These are phyloP conservation scores for Barnettozyma pratensis DNA, from an alignment of 805 yeast genomes.

Conservation along the genomic window DNA sequence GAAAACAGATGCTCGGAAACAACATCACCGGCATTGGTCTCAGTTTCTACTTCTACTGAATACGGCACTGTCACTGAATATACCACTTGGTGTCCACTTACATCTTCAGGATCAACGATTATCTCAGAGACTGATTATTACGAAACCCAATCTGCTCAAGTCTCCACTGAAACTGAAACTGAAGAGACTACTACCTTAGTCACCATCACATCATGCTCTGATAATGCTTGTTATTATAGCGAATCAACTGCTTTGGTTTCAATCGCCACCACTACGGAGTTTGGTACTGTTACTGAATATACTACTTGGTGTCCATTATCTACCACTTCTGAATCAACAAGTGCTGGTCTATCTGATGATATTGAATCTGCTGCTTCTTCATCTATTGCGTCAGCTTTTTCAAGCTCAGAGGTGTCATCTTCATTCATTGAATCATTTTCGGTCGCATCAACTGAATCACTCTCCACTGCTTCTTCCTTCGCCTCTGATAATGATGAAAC, in stretches of 20 bases:
- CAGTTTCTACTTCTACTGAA: constrained; percentile 2
- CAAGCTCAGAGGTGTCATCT: no score
- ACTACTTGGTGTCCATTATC: constrained; percentile 34
- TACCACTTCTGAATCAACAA: constrained; percentile 2
- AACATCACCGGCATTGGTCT: not conserved
- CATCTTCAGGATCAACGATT: constrained; percentile 5
- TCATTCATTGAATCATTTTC: not conserved
- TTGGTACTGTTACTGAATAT: constrained; percentile 25
- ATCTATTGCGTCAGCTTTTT: not conserved
- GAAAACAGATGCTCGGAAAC: constrained; percentile 7
- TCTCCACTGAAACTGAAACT: not conserved
- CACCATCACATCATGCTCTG: constrained; percentile 16
- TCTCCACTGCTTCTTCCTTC: not conserved
- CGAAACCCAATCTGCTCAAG: not conserved
- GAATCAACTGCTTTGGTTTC: constrained; percentile 22
- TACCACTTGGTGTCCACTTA: constrained; percentile 23
- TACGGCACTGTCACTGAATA: constrained; percentile 20
- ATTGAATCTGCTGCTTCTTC: not conserved
- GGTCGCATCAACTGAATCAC: not conserved
- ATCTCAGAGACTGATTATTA: not conserved
- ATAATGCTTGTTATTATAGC: constrained; percentile 22
- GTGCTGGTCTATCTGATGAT: not conserved
- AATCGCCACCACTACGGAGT: constrained; percentile 21
- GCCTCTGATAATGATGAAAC: not conserved
- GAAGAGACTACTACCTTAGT: constrained; percentile 8